Base-by-base conservation (phyloP, 164 flowering plant species). In the Akebia trifoliata region DNA sequence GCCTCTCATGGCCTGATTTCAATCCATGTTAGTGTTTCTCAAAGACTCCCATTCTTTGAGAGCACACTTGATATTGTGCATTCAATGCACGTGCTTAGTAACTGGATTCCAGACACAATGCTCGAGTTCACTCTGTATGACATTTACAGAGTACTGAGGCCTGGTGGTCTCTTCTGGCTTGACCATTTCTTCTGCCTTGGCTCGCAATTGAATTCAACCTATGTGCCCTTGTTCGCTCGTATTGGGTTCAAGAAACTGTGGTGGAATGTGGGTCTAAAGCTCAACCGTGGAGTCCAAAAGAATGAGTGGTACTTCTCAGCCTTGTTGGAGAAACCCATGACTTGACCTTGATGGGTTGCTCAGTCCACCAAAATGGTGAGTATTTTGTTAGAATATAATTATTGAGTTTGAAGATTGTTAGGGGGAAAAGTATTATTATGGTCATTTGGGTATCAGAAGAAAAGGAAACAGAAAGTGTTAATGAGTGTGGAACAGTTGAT, bases 161-260 rank as follows among this genome's bases (percentile, higher is more conserved):
- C 81, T 0, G 78, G 80, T 1, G 86, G 83, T 30, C 47, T 79
- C 2, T 72, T 79, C 58, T 79, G 80, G 83, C 64, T 81, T 3
- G 83, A 81, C 32, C 69, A 46, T 7, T 81, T 78, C 74, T 79
- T 76, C 70, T 79, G 86, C 53, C 1, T 18, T 0, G 71, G 69
- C 3, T 14, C 47, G 0, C 72, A 81, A 61, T 49, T 74, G 52
- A 64, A 81, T 18, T 49, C 32, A 1, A 72, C 70, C 0, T 71
- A 71, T 22, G 53, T 52, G 25, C 76, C 72, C 18, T 48, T 75
- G 76, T 14, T 78, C 5, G 59, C 60, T 9, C 39, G 66, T 20
- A 15, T 72, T 7, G 75, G 78, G 25, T 77, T 74, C 64, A 64
- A 47, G 65, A 70, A 65, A 61, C 50, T 75, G 36, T 65, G 77